Base-by-base conservation (phyloP, 306 rosid genomes). In the Cucurbita pepo region DNA sequence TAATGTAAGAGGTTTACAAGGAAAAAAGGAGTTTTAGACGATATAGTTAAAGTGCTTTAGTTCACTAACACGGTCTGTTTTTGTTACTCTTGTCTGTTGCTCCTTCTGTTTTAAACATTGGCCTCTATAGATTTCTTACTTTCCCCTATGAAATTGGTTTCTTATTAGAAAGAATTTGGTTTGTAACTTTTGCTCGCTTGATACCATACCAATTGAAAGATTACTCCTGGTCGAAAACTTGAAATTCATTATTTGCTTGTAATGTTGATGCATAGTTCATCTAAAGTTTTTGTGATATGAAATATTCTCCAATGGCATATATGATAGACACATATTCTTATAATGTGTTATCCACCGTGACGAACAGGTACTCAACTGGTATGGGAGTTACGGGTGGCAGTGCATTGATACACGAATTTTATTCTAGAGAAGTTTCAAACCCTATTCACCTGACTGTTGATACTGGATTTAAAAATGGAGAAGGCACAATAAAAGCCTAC, bases 391-490 rank as follows among this genome's bases (percentile, higher is more conserved):
- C 86, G 14, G 96, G 96, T 59, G 95, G 96, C 37, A 91, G 96
- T 77, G 91, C 86, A 38, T 77, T 95, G 75, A 91, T 95, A 76
- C 99, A 95, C 61, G 99, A 91, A 1, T 95, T 95, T 81, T 95
- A 91, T 82, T 89, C 99, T 62, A 79, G 92, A 69, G 97, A 95
- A 83, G 96, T 85, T 34, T 61, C 91, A 58, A 89, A 85, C 83
- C 96, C 97, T 16, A 76, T 95, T 66, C 97, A 95, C 78, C 81
- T 95, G 87, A 95, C 97, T 1, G 96, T 95, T 76, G 97, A 95
- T 79, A 95, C 97, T 0, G 96, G 96, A 71, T 94, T 94, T 72
- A 75, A 80, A n/a, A 81, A 75, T 76, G 96, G 95, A 53, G 88
- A 63, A 73, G 89, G 91, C 78, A 77, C 88, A 14, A 81, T 95